Conservation (phyloP, 2,329 filamentous ascomycete species). For the Aspergillus sp. region DNA sequence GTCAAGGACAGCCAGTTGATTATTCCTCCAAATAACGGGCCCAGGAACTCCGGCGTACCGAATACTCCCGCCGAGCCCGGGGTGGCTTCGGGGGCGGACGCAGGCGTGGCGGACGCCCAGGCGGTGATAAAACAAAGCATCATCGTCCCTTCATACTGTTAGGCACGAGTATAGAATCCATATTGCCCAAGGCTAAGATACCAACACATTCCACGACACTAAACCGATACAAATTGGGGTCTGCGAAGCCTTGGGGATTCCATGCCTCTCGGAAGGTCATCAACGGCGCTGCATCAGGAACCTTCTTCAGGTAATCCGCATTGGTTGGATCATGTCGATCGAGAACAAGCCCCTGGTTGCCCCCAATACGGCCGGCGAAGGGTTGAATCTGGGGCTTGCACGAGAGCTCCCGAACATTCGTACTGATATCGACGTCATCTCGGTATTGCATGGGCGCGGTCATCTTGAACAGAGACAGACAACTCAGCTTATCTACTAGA, state of each 20-base stretch:
- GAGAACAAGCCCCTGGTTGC: slow-evolving; percentile 10
- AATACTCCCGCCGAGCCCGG: slow-evolving; percentile 22
- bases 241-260: slow-evolving; percentile 31
- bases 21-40: slow-evolving; percentile 35
- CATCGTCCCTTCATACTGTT: slow-evolving; percentile 15
- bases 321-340: slow-evolving; percentile 26
- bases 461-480: not conserved
- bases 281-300: slow-evolving; percentile 41
- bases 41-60: slow-evolving; percentile 23
- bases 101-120: slow-evolving; percentile 16
- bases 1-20: slow-evolving; percentile 42
- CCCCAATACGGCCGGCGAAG: slow-evolving; percentile 11
- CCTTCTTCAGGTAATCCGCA: slow-evolving; percentile 15
- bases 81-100: slow-evolving; percentile 3
- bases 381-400: slow-evolving; percentile 6
- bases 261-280: slow-evolving; percentile 29
- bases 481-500: no score
- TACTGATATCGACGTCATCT: not conserved
- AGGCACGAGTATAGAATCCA: not conserved
- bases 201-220: slow-evolving; percentile 41
- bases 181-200: slow-evolving; percentile 7
- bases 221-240: slow-evolving; percentile 39
- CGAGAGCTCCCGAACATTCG: not conserved
- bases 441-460: not conserved
- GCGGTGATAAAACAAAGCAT: slow-evolving; percentile 26